Evolutionary conservation across 768 basidiomycete species (phyloP).

Genomic region (Mycena pura): DNA sequence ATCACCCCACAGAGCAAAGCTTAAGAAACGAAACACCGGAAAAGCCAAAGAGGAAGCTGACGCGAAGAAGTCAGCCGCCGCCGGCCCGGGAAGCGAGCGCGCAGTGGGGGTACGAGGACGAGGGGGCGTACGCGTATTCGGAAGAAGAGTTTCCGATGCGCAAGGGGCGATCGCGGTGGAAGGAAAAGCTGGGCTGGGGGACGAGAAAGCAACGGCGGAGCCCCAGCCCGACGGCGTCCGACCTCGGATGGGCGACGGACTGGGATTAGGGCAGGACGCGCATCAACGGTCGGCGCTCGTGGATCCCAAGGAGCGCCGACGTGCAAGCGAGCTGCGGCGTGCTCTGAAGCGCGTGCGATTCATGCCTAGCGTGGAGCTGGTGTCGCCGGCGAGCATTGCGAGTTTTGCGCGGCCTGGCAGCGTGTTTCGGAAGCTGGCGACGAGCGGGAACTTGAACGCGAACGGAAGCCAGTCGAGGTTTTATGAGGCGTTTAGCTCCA

Average conservation of each 20-base stretch:
- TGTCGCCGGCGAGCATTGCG: background rate
- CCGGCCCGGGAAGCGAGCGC: background rate
- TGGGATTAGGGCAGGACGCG: slow-evolving; percentile 5
- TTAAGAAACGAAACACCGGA: background rate
- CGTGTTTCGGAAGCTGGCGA: background rate
- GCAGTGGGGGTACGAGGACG: background rate
- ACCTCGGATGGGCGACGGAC: slow-evolving; percentile 23
- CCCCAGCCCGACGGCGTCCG: slow-evolving; percentile 8
- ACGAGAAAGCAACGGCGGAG: slow-evolving; percentile 2
- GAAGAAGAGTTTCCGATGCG: slow-evolving; percentile 29
- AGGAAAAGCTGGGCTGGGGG: slow-evolving; percentile 7
- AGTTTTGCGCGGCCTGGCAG: background rate
- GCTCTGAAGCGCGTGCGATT: slow-evolving; percentile 13
- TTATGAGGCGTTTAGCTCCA: slow-evolving; percentile 7
- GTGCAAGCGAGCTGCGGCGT: background rate
- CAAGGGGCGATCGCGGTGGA: slow-evolving; percentile 15
- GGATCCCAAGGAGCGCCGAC: background rate
- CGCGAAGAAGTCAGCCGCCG: background rate
- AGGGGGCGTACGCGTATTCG: slow-evolving; percentile 2
- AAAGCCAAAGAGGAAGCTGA: background rate
- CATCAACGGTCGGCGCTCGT: too few relatives aligned
- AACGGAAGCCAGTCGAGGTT: slow-evolving; percentile 6
- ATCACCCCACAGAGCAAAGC: background rate
- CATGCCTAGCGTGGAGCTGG: background rate
- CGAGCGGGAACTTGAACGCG: background rate